phyloP scores from a whole-genome alignment of 768 basidiomycete genomes.

The Leccinum disarticulatum region DNA sequence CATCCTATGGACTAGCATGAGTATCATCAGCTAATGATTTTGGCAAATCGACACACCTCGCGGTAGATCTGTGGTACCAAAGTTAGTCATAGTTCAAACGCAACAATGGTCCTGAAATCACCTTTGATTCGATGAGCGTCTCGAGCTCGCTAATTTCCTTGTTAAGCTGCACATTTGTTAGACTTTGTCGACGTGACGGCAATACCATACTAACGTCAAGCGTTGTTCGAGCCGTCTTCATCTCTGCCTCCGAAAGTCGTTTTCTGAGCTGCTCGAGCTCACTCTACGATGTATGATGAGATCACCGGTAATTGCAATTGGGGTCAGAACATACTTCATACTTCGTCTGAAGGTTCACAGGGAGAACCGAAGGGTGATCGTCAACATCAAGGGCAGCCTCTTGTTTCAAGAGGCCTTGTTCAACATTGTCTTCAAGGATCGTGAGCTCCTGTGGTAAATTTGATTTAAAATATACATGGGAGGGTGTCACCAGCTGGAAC shows the following conservation, averaged over 20 bases:
- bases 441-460: slow-evolving; percentile 60
- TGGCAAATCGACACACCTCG: slow-evolving; percentile 47
- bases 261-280: slow-evolving; percentile 73
- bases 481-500: background rate
- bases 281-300: slow-evolving; percentile 35
- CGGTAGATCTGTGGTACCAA: slow-evolving; percentile 66
- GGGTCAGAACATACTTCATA: slow-evolving; percentile 48
- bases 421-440: slow-evolving; percentile 72
- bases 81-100: slow-evolving; percentile 5
- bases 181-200: background rate
- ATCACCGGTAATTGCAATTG: background rate
- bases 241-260: slow-evolving; percentile 65
- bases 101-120: slow-evolving; percentile 27
- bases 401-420: slow-evolving; percentile 54
- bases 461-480: background rate
- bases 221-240: slow-evolving; percentile 67
- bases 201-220: slow-evolving; percentile 56
- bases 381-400: slow-evolving; percentile 40
- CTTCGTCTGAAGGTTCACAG: slow-evolving; percentile 42
- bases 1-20: slow-evolving; percentile 52
- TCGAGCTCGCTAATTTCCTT: slow-evolving; percentile 94
- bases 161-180: slow-evolving; percentile 56
- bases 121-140: slow-evolving; percentile 91
- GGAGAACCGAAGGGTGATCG: slow-evolving; percentile 13
- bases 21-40: background rate